Conservation (phyloP, 495 filamentous ascomycete species). For the Beverwykella pulmonaria region DNA sequence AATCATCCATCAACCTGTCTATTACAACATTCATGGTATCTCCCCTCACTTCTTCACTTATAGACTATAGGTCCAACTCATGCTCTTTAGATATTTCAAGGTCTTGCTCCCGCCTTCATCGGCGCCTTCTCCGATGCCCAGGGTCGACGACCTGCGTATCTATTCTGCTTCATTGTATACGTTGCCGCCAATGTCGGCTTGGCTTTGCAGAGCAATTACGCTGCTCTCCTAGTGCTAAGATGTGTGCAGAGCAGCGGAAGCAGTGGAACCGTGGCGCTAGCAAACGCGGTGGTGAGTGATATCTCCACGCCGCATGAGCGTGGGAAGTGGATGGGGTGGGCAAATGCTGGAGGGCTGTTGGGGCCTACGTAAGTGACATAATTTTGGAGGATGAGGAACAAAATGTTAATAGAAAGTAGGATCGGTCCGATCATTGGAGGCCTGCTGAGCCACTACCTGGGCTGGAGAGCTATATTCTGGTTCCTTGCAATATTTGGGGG, state of each 20-base stretch:
- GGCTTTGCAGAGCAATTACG: constrained; percentile 44
- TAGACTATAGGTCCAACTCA: too few relatives aligned
- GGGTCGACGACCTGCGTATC: constrained; percentile 49
- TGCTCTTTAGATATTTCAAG: constrained; percentile 52
- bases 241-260: constrained; percentile 43
- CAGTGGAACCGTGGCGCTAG: constrained; percentile 43
- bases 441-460: constrained; percentile 41
- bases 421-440: constrained; percentile 44
- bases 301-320: constrained; percentile 43
- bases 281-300: constrained; percentile 46
- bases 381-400: neutral
- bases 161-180: constrained; percentile 49
- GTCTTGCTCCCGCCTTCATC: constrained; percentile 53
- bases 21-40: constrained; percentile 44
- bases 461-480: constrained; percentile 45
- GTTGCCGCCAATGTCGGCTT: constrained; percentile 49
- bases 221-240: constrained; percentile 39
- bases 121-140: constrained; percentile 53
- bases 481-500: constrained; percentile 41
- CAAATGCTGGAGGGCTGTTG: constrained; percentile 28
- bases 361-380: constrained; percentile 28
- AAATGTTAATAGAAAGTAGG: constrained; percentile 20
- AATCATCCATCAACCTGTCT: constrained; percentile 60
- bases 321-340: constrained; percentile 46
- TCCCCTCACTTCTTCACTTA: neutral